Base-by-base conservation (phyloP, 495 filamentous ascomycete species). In the Xylaria nigripes region DNA sequence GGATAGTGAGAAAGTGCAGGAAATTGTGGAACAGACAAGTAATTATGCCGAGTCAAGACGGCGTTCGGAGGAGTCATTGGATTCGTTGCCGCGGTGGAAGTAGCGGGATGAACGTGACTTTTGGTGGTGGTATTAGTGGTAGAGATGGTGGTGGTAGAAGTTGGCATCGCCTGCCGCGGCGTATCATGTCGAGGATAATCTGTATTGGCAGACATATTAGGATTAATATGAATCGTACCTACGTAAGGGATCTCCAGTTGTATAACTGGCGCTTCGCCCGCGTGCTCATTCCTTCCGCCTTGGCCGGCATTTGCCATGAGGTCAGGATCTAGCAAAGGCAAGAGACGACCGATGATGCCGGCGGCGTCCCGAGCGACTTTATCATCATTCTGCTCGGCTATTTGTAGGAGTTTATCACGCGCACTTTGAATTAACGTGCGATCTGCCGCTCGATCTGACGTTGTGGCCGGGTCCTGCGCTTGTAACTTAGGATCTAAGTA, bases 231-330 rank as follows among this genome's bases (percentile, higher is more conserved):
- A 45, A 77, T 67, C 2, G 70, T 74, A 21, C 73, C 75, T 6
- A 76, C 63, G 32, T 74, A 74, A 15, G 74, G 74, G 40, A 77
- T 73, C 22, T 72, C 69, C 8, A 77, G 66, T 16, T 69, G 65
- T 41, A 77, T 50, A 22, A 34, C 38, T 8, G 23, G 1, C 16
- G 19, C 16, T 18, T 55, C 50, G 12, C 50, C 55, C 12, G 18
- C 16, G 8, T 32, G 13, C 13, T 46, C 36, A 13, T 49, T 57
- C 10, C 52, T 49, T 13, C 42, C 53, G 2, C 56, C 56, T 40
- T 49, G 25, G 18, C 44, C 25, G 24, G 46, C 47, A 27, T 7
- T 21, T 6, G 48, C 21, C 50, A 44, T 38, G 38, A 61, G 50
- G 30, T 67, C 59, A 4, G 63, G 57, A 36, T 68, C 63, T 16